A percentile compares a stretch with the other conserved stretches of the same genome.
phyloP scores from a whole-genome alignment of 106 monocot species.

The Dioscorea dumetorum region DNA sequence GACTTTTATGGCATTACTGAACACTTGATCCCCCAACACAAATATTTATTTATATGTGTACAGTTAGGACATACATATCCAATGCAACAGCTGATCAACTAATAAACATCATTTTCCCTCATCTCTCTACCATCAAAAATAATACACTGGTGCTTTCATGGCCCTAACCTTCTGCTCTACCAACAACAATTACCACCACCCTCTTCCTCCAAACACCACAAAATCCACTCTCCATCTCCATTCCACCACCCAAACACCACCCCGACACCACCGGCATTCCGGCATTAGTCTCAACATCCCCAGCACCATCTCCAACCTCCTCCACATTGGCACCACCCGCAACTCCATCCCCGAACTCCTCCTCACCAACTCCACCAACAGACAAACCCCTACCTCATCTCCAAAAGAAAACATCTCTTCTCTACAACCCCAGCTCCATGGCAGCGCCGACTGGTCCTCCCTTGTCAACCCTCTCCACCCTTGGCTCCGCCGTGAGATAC shows the following conservation, averaged over 20 bases:
- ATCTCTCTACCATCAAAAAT: too few relatives aligned
- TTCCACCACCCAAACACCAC: slow-evolving; percentile 5
- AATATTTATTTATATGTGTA: too few relatives aligned
- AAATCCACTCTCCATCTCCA: slow-evolving; percentile 1
- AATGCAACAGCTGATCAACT: too few relatives aligned
- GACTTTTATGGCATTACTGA: too few relatives aligned
- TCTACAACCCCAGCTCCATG: slow-evolving; percentile 32
- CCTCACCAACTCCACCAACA: not conserved
- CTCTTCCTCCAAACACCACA: slow-evolving; percentile 1
- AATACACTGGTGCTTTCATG: too few relatives aligned
- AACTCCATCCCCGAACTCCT: not conserved
- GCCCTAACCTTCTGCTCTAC: too few relatives aligned
- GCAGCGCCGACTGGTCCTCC: slow-evolving; percentile 34
- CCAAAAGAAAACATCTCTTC: slow-evolving; percentile 54
- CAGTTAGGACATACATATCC: too few relatives aligned
- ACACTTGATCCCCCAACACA: too few relatives aligned
- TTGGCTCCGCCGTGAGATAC: slow-evolving; percentile 53
- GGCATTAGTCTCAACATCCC: slow-evolving; percentile 20
- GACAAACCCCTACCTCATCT: slow-evolving; percentile 18
- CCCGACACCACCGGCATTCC: slow-evolving; percentile 2
- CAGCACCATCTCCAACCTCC: slow-evolving; percentile 14
- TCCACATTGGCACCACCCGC: slow-evolving; percentile 15
- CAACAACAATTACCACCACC: not conserved
- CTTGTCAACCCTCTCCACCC: slow-evolving; percentile 69
- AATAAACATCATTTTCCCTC: too few relatives aligned